These are phyloP conservation scores for Naegleria lovaniensis DNA, from an alignment of 208 protist species.

Conservation along the genomic window DNA sequence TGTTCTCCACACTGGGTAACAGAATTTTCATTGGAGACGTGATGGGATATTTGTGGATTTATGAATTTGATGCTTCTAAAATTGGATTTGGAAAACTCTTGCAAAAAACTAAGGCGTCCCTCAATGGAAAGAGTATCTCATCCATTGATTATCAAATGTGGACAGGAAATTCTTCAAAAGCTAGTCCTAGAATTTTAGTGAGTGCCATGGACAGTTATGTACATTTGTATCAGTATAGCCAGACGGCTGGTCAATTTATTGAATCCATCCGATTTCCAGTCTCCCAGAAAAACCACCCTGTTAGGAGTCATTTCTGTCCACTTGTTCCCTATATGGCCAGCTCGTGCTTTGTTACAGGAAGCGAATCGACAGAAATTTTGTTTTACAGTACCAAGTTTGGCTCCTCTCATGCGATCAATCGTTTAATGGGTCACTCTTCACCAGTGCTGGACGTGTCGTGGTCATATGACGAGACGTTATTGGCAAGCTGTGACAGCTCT, in stretches of 20 bases:
- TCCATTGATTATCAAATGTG: neutral
- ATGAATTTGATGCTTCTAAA: neutral
- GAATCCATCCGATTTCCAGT: neutral
- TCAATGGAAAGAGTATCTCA: neutral
- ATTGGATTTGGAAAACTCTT: neutral
- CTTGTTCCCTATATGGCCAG: neutral
- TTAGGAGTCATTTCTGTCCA: neutral
- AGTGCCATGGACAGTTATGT: neutral
- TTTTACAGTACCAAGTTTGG: neutral
- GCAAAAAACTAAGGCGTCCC: neutral
- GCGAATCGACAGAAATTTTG: neutral
- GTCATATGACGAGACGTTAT: slow-evolving; percentile 31
- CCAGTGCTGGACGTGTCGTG: slow-evolving; percentile 30
- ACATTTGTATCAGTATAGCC: neutral
- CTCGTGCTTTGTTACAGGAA: neutral
- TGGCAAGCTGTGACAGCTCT: slow-evolving; percentile 22
- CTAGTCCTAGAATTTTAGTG: neutral
- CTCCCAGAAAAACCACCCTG: neutral
- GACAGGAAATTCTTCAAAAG: neutral
- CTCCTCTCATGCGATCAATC: neutral
- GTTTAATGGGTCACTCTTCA: slow-evolving; percentile 18
- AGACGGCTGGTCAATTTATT: neutral
- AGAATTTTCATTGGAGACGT: neutral
- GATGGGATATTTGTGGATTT: neutral
- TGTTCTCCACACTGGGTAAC: neutral